Conservation (phyloP, 1,284 basidiomycete species). For the Cutaneotrichosporon mucoides region DNA sequence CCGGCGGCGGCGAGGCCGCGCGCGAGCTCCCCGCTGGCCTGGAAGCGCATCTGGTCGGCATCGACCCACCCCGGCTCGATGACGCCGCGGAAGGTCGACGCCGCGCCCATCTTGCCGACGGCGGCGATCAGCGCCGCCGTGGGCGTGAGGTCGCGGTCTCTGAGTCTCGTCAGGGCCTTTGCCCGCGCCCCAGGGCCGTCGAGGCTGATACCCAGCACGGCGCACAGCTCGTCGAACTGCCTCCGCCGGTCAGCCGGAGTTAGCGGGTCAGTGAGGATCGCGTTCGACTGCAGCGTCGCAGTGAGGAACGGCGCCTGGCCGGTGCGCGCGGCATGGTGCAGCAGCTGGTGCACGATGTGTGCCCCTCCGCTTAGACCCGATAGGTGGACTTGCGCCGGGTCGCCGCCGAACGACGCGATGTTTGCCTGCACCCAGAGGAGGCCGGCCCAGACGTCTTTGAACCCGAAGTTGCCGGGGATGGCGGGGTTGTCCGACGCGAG, state of each 20-base stretch:
- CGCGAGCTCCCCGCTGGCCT: slow-evolving; percentile 60
- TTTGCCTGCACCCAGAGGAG: slow-evolving; percentile 61
- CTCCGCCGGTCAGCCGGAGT: slow-evolving; percentile 57
- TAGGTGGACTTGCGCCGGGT: slow-evolving; percentile 57
- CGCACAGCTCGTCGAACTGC: slow-evolving; percentile 62
- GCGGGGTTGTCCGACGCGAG: slow-evolving; percentile 58
- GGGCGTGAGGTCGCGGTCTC: slow-evolving; percentile 54
- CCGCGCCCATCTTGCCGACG: slow-evolving; percentile 53
- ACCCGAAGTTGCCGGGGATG: slow-evolving; percentile 66
- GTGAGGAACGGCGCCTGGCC: slow-evolving; percentile 58
- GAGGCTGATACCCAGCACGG: slow-evolving; percentile 44
- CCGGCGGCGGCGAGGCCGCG: slow-evolving; percentile 58
- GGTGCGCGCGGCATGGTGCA: slow-evolving; percentile 65
- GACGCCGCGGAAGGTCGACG: slow-evolving; percentile 66
- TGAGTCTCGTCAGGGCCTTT: slow-evolving; percentile 50
- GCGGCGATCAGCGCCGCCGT: slow-evolving; percentile 55
- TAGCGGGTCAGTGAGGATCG: slow-evolving; percentile 54
- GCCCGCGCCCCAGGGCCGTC: no score
- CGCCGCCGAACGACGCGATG: slow-evolving; percentile 58
- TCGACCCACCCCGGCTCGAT: slow-evolving; percentile 58
- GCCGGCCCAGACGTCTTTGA: slow-evolving; percentile 70
- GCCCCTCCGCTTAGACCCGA: slow-evolving; percentile 68
- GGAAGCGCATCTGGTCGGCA: slow-evolving; percentile 60
- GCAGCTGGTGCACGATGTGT: slow-evolving; percentile 68
- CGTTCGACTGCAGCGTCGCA: slow-evolving; percentile 66